These are phyloP conservation scores for Plantago coronopus DNA, from an alignment of 305 asterid species.

Conservation along the genomic window DNA sequence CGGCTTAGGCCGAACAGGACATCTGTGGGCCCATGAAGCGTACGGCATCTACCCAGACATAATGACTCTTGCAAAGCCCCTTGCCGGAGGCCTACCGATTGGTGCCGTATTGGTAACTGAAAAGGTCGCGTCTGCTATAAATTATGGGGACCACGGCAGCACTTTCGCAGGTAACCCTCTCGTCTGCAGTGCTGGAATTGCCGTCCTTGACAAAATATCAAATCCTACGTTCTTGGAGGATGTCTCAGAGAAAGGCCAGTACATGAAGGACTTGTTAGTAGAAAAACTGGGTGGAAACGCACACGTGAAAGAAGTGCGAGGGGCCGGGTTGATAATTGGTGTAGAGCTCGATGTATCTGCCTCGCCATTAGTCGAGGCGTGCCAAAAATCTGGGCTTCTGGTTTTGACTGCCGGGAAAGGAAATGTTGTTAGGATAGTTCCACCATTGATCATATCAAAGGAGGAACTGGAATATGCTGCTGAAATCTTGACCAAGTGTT, in stretches of 20 bases:
- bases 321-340: conserved; percentile 77
- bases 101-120: conserved; percentile 79
- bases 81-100: conserved; percentile 90
- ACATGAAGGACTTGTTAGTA: conserved; percentile 48
- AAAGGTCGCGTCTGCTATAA: conserved; percentile 64
- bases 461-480: conserved; percentile 63
- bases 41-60: conserved; percentile 69
- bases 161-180: conserved; percentile 95
- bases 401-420: conserved; percentile 90
- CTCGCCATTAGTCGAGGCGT: conserved; percentile 70
- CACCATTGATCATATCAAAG: conserved; percentile 72
- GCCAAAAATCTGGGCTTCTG: conserved; percentile 71
- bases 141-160: conserved; percentile 89
- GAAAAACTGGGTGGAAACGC: conserved; percentile 52
- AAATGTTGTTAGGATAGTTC: conserved; percentile 77
- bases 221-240: conserved; percentile 48
- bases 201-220: conserved; percentile 75
- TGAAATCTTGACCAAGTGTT: conserved; percentile 48
- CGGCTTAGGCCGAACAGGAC: conserved; percentile 82
- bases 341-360: conserved; percentile 78
- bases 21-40: conserved; percentile 93
- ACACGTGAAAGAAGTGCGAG: conserved; percentile 76
- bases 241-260: conserved; percentile 61
- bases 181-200: conserved; percentile 72
- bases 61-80: conserved; percentile 95